These are phyloP conservation scores for Beta corolliflora DNA, from an alignment of 179 eudicot species.

Conservation along the genomic window DNA sequence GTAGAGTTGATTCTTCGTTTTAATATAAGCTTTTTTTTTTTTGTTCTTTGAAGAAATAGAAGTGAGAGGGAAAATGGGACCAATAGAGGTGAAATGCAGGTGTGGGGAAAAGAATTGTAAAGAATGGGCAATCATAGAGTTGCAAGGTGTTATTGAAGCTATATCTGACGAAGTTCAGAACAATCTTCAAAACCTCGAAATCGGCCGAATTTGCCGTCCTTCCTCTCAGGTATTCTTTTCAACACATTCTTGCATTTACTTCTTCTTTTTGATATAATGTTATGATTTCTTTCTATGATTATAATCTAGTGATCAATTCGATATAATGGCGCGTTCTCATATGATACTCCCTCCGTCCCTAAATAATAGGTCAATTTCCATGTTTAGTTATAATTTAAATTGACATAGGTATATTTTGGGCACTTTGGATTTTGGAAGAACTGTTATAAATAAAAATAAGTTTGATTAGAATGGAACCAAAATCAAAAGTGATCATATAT, in stretches of 20 bases:
- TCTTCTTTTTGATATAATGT: not conserved
- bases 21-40: too few species aligned
- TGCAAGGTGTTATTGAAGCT: constrained; percentile 79
- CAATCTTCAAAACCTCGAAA: constrained; percentile 66
- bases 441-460: too few species aligned
- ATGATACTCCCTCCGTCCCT: too few species aligned
- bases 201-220: constrained; percentile 81
- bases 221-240: constrained; percentile 52
- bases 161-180: constrained; percentile 47
- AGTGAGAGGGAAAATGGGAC: constrained; percentile 23
- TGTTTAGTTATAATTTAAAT: too few species aligned
- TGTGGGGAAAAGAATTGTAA: constrained; percentile 76
- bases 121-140: constrained; percentile 87
- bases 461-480: not conserved
- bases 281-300: not conserved
- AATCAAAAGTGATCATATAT: not conserved
- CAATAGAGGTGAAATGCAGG: constrained; percentile 69
- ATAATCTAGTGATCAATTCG: too few species aligned
- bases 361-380: too few species aligned
- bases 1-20: not conserved
- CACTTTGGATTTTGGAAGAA: too few species aligned
- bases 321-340: too few species aligned
- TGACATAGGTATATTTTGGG: too few species aligned
- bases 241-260: too few species aligned
- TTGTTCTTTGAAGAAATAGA: not conserved